phyloP scores from a whole-genome alignment of 345 rosid genomes.

The Odontarrhena argentea region DNA sequence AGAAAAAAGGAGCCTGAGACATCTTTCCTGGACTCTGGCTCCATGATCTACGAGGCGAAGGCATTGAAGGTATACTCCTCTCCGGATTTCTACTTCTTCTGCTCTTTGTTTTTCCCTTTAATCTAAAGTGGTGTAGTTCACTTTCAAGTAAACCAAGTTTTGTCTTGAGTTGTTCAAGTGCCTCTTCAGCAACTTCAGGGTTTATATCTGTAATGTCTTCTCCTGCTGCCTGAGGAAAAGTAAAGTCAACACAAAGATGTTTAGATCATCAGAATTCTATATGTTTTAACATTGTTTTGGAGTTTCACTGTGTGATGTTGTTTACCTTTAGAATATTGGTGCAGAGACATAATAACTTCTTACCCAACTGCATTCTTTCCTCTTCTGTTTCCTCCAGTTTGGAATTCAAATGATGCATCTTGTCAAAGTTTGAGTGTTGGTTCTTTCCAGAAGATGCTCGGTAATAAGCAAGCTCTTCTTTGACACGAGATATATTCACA shows the following conservation, averaged over 20 bases:
- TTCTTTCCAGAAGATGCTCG: constrained; percentile 66
- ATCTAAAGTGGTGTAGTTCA: constrained; percentile 62
- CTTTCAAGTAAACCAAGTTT: constrained; percentile 63
- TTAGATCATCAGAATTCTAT: not conserved
- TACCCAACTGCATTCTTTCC: constrained; percentile 66
- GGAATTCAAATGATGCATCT: constrained; percentile 52
- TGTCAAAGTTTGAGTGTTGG: constrained; percentile 55
- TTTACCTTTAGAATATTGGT: constrained; percentile 72
- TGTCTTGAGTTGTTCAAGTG: constrained; percentile 63
- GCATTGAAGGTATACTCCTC: constrained; percentile 45
- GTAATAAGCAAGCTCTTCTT: constrained; percentile 78
- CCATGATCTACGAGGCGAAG: constrained; percentile 52
- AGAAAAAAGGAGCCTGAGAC: constrained; percentile 54
- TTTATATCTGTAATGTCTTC: constrained; percentile 54
- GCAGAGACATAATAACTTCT: constrained; percentile 64
- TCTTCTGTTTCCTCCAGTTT: constrained; percentile 77
- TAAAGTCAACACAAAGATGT: constrained; percentile 2
- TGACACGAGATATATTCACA: constrained; percentile 58
- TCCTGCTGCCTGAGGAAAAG: constrained; percentile 43
- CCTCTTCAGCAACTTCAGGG: constrained; percentile 79
- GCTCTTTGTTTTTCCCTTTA: constrained; percentile 49
- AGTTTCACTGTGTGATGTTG: not conserved
- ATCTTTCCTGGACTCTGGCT: constrained; percentile 53
- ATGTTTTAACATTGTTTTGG: not conserved
- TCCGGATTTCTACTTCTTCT: constrained; percentile 61